Evolutionary conservation across 208 protist genomes (phyloP), one percentile per base, ranked within the genome.

Genomic region (Herpetomonas tarakana): DNA sequence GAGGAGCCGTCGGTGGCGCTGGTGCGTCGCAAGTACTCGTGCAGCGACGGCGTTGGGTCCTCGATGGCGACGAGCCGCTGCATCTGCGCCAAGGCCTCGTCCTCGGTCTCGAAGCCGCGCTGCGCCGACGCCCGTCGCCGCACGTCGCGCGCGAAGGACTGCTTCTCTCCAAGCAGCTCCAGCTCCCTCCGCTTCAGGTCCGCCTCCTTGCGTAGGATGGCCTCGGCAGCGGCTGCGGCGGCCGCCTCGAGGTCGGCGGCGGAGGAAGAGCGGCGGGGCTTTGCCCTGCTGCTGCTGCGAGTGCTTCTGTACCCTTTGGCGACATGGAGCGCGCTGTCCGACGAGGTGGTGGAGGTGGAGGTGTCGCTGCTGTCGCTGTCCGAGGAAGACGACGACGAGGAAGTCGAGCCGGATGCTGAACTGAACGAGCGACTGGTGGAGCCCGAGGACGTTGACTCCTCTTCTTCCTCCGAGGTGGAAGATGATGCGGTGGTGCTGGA

Each of bases 91-190:
- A 76, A 46, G 2, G 74, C 74, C 38, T 80, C 65, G 39, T 87
- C 77, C 26, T 86, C 73, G 12, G 46, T 66, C 22, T 39, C 61
- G 46, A 74, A 75, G 41, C 53, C 56, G 26, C 67, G 52, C 39
- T 57, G 51, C 3, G 59, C 45, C 19, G 69, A 68, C 11, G 67
- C 69, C 25, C 74, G 66, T 24, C 76, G 56, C 39, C 71, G 65
- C 52, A 86, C 73, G 26, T 86, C 72, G 0, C 66, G 66, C 26
- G 77, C 68, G 45, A 88, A 81, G 39, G 76, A 58, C 21, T 56
- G 71, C 60, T 88, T 92, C 49, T 88, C 74, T 28, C 68, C 58
- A 9, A 79, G 55, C 14, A 88, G 68, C n/a, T 66, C 55, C 14
- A 78, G 39, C 59, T 88, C 81, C 44, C 78, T 56, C 35, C 68